Evolutionary conservation across 73 alveolate genomes (phyloP).

Genomic region (Paramecium bursaria): DNA sequence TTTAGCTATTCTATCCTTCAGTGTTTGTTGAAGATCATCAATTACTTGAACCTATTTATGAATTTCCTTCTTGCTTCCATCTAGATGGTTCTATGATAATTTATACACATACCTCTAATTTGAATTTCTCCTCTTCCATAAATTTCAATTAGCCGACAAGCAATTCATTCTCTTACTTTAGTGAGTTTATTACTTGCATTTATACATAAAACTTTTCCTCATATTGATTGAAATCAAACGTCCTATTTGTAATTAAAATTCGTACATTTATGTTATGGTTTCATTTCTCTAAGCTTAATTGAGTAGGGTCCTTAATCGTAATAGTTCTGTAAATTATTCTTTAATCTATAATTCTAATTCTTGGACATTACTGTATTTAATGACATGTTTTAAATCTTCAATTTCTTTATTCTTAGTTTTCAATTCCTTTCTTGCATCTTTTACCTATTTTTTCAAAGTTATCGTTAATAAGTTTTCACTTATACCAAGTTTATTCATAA

Average conservation of each 20-base stretch:
- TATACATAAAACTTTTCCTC: slow-evolving; percentile 22
- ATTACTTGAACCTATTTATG: slow-evolving; percentile 8
- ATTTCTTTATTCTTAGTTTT: slow-evolving; percentile 29
- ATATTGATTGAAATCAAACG: slow-evolving; percentile 56
- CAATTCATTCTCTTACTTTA: slow-evolving; percentile 13
- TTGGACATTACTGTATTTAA: slow-evolving; percentile 24
- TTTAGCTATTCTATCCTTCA: neutral
- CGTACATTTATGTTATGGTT: neutral
- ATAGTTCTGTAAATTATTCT: slow-evolving; percentile 1
- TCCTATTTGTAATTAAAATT: neutral
- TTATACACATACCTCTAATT: no score
- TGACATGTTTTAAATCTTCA: slow-evolving; percentile 25
- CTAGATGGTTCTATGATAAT: slow-evolving; percentile 12
- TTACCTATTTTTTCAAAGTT: slow-evolving; percentile 30
- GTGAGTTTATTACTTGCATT: slow-evolving; percentile 43
- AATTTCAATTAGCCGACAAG: neutral
- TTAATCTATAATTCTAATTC: slow-evolving; percentile 32
- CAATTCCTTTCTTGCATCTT: neutral
- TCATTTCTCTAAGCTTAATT: slow-evolving; percentile 28
- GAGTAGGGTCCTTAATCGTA: slow-evolving; percentile 15
- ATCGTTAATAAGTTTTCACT: slow-evolving; percentile 60
- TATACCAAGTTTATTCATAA: slow-evolving; percentile 51
- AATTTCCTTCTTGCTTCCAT: neutral
- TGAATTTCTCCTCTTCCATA: slow-evolving; percentile 24
- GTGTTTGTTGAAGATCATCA: slow-evolving; percentile 47